Conservation (phyloP, 1,284 basidiomycete species). For the Taiwanofungus camphoratus region DNA sequence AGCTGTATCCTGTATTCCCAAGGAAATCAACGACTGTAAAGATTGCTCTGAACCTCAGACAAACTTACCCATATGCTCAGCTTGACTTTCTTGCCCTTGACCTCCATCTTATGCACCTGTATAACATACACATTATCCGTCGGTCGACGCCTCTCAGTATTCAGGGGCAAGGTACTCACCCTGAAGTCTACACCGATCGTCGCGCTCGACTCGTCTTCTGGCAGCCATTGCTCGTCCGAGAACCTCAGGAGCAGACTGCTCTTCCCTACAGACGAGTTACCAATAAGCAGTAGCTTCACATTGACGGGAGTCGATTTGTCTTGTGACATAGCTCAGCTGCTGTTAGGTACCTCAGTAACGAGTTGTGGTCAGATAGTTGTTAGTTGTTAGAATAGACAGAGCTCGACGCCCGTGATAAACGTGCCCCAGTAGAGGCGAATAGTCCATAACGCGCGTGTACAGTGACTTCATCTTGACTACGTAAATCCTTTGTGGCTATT, state of each 20-base stretch:
- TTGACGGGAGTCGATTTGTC: conserved; percentile 39
- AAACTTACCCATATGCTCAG: conserved; percentile 71
- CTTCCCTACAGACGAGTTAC: conserved; percentile 91
- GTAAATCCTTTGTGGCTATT: conserved; percentile 5
- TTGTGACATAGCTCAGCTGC: conserved; percentile 14
- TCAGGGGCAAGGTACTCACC: conserved; percentile 37
- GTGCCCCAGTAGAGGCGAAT: conserved; percentile 3
- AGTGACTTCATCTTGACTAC: conserved; percentile 5
- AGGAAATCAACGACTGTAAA: conserved; percentile 1
- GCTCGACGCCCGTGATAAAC: conserved; percentile 1
- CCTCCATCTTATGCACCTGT: conserved; percentile 79
- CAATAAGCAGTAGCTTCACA: conserved; percentile 71
- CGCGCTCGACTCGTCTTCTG: conserved; percentile 90
- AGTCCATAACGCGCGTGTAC: conserved; percentile 1
- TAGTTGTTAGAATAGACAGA: neutral
- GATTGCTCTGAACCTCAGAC: neutral
- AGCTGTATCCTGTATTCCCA: conserved; percentile 69
- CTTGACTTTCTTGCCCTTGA: conserved; percentile 75
- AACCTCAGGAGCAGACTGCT: conserved; percentile 89
- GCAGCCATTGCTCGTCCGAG: conserved; percentile 94
- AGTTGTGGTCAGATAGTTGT: neutral
- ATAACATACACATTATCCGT: too few species aligned
- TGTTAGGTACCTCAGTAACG: neutral
- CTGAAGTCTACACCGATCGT: conserved; percentile 90
- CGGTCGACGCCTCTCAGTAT: too few species aligned